Evolutionary conservation across 176 grass and related monocot species (phyloP), one percentile per base, ranked within the genome.

Genomic region (Oryza meridionalis): DNA sequence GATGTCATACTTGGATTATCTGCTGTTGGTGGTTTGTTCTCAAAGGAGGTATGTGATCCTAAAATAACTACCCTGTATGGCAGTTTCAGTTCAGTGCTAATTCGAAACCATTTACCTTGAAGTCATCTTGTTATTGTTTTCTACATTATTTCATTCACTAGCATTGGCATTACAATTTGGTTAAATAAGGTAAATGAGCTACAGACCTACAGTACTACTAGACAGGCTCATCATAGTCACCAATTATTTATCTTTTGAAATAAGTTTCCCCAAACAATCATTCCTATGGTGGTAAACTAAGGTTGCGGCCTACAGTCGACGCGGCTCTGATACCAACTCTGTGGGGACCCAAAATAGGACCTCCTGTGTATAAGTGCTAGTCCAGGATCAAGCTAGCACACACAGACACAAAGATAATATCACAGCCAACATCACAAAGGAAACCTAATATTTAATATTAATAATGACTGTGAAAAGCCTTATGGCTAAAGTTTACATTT

Each of bases 1-100:
- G 96, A 95, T 86, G 96, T 95, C 77, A 82, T 98, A 72, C 96
- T 98, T 91, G 96, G 93, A 89, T 86, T 98, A 92, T 95, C 96
- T 87, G 96, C 96, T 71, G 93, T 98, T 89, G 96, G 93, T 84
- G 96, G 96, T 82, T 86, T 95, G 77, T 98, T 95, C 87, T 98
- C 93, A 6, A 87, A 88, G 45, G 93, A 98, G 93, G 96, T 98
- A 91, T 73, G 59, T 11, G 73, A 46, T 70, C 72, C 58, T 77
- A 77, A 22, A 65, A 43, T 68, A 82, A 44, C 73, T 78, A 47
- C 29, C 19, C 53, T 58, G 21, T 58, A 77, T 78, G 7, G 17
- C 46, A 67, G 55, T 65, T 72, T 77, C 42, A 80, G 53, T 79
- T 63, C 14, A 37, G 33, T 67, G 29, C 11, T 45, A 33, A 49